Evolutionary conservation across 2,329 filamentous ascomycete species (phyloP), one percentile per base, ranked within the genome.

Genomic region (Pezicula neosporulosa): DNA sequence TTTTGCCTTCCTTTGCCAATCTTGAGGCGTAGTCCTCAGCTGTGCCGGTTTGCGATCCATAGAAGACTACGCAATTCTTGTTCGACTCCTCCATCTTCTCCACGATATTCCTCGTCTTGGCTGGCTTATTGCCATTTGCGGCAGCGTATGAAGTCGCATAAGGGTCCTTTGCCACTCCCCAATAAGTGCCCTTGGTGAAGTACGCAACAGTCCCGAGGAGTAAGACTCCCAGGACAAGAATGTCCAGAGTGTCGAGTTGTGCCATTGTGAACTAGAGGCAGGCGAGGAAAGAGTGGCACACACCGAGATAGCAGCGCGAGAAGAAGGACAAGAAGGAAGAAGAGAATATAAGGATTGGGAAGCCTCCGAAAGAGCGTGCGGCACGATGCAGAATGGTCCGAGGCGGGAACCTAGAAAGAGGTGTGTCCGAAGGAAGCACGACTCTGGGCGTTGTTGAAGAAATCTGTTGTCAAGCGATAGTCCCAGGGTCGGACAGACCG

Each of bases 1-100:
- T 96, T 71, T 93, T 93, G 65, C 94, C 94, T 73, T 99, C 94
- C 79, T 99, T 99, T 60, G 94, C 91, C 62, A 99, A 77, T 63
- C 95, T 84, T 12, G 93, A 96, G 59, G 94, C 95, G 68, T 99
- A 99, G 71, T 99, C 94, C 75, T 99, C 95, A 46, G 94, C 94
- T 38, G 94, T 99, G 64, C 94, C 94, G 18, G 94, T 99, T 75
- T 99, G 94, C 30, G 94, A 99, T 60, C 94, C 94, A 69, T 97
- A 99, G 78, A 99, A 97, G 65, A 99, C 87, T 59, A 99, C 87
- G 71, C 93, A 97, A 76, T 99, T 97, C 77, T 97, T 99, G 71
- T 86, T 87, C 10, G 84, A 86, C 76, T 97, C 91, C 19, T 97
- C 89, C 85, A 99, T 88, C 76, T 96, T 96, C 78, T 97, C 89